Base-by-base conservation (phyloP, 192 early-diverging fungal species). In the Coemansia sp. region DNA sequence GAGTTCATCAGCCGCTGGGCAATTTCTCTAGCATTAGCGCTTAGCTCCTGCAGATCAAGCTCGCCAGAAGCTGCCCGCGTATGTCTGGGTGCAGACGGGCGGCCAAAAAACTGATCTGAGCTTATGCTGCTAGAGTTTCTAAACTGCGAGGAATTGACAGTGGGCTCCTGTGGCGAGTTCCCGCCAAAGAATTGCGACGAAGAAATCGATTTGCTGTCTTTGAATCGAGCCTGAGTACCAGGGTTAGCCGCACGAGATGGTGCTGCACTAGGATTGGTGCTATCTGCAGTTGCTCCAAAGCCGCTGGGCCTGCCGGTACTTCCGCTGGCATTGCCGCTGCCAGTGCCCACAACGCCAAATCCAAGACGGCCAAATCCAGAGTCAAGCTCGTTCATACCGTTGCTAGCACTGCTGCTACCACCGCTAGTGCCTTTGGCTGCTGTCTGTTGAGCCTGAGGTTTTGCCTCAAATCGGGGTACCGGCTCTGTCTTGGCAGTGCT, bases 31-130 rank as follows among this genome's bases (percentile, higher is more conserved):
- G 85, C 84, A 38, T 68, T 82, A 2, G 68, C 64, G 37, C 81
- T 67, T 24, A 87, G 69, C 45, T 84, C 81, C 35, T 77, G 71
- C 12, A 82, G 65, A 51, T 85, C 68, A 39, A 84, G 53, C 66
- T 93, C 88, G 63, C 86, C 91, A 47, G 88, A 89, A 6, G 91
- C 88, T 54, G 93, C 94, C n/a, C 68, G 57, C n/a, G 85, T 87
- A 10, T 76, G 74, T 16, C 54, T 83, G 83, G 20, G 68, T 80
- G 13, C 74, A 22, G 90, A 86, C 4, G 85, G 84, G 19, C 93
- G 88, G 3, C 87, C 90, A 87, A 96, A 95, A 77, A 89, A 96
- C 83, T 95, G 91, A 69, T 95, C 93, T 19, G 89, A 91, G 26
- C 92, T 94, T 57, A 98, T 96, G 24, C 90, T 84, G 74, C 92